Conservation (phyloP, 2,329 filamentous ascomycete species). For the Pseudohalonectria lignicola region DNA sequence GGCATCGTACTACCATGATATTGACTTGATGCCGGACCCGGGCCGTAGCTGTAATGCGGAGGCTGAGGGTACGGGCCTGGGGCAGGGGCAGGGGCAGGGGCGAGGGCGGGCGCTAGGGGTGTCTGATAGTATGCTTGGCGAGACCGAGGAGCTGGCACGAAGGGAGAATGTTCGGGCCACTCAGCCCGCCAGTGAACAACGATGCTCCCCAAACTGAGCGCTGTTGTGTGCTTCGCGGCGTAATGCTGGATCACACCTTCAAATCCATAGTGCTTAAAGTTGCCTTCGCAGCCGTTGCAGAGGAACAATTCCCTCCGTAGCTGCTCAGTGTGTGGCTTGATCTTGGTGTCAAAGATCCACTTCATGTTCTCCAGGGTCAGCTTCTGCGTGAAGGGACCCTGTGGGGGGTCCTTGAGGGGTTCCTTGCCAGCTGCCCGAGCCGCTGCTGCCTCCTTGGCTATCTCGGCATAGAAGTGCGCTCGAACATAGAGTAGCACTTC, state of each 20-base stretch:
- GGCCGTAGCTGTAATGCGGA: conserved; percentile 8
- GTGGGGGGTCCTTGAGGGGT: conserved; percentile 33
- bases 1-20: too few species aligned
- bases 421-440: conserved; percentile 32
- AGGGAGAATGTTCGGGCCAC: conserved; percentile 69
- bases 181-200: conserved; percentile 72
- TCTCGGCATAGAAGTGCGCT: conserved; percentile 52
- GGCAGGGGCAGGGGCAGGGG: too few species aligned
- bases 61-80: conserved; percentile 11
- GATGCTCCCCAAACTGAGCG: conserved; percentile 58
- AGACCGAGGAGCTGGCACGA: conserved; percentile 48
- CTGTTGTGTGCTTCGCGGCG: conserved; percentile 67
- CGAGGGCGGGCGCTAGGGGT: background rate
- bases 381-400: conserved; percentile 45
- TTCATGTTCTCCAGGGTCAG: conserved; percentile 78
- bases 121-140: conserved; percentile 10
- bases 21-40: background rate
- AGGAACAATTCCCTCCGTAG: conserved; percentile 64
- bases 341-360: conserved; percentile 69
- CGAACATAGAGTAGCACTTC: conserved; percentile 60
- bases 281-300: conserved; percentile 57
- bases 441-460: conserved; percentile 39
- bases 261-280: conserved; percentile 60
- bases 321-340: conserved; percentile 57
- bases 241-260: conserved; percentile 76